A percentile compares a stretch with the other conserved stretches of the same genome.
phyloP scores from a whole-genome alignment of 1,139 yeast genomes.

The Kodamaea plutei region DNA sequence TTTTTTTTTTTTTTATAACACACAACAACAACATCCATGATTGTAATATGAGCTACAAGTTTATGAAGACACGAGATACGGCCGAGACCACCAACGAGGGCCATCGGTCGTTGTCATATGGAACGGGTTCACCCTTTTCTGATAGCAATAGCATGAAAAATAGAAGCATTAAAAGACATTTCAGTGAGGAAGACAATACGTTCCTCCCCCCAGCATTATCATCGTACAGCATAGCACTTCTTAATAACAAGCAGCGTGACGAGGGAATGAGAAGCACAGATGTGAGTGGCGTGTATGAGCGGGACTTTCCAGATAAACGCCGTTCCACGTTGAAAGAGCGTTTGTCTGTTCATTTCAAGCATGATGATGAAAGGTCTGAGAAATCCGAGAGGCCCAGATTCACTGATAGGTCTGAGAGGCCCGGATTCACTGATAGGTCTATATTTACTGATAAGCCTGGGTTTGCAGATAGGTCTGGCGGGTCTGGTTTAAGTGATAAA shows the following conservation, averaged over 20 bases:
- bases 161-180: conserved; percentile 16
- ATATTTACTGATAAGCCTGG: too few relatives aligned
- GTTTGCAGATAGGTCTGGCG: too few relatives aligned
- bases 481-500: too few relatives aligned
- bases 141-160: conserved; percentile 3
- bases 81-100: too few relatives aligned
- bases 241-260: conserved; percentile 12
- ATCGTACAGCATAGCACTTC: conserved; percentile 45
- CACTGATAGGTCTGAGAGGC: too few relatives aligned
- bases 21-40: too few relatives aligned
- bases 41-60: too few relatives aligned
- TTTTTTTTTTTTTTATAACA: too few relatives aligned
- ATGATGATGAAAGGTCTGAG: conserved; percentile 11
- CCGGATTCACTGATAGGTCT: too few relatives aligned
- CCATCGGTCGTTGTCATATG: too few relatives aligned
- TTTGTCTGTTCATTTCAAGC: conserved; percentile 32
- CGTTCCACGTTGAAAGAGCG: conserved; percentile 22
- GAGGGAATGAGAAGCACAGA: conserved; percentile 7
- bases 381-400: too few relatives aligned
- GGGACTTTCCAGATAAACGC: conserved; percentile 29
- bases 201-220: conserved; percentile 65
- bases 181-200: conserved; percentile 48
- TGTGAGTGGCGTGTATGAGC: conserved; percentile 31
- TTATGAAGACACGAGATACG: too few relatives aligned
- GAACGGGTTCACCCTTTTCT: conserved; percentile 5